Evolutionary conservation across 129 eudicot species (phyloP), one percentile per base, ranked within the genome.

Genomic region (Chrysanthemum makinoi): DNA sequence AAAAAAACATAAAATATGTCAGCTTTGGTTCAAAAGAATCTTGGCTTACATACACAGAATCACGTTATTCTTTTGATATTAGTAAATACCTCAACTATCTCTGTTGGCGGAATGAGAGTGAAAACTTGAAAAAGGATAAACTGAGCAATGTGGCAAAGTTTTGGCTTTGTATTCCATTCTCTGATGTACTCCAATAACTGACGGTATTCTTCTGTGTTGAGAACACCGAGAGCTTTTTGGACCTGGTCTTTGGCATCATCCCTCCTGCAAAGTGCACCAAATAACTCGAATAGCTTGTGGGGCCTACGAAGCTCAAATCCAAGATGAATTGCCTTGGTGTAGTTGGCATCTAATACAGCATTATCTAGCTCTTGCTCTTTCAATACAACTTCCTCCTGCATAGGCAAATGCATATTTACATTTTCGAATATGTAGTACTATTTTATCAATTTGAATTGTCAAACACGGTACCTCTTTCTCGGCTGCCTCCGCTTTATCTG

Each of bases 161-260:
- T 90, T 15, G 97, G 96, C 74, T 89, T 94, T 15, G 96, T 84
- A 47, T 94, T 94, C 99, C 99, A 94, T 75, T 90, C 99, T 68
- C 99, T 74, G 51, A 94, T 65, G 79, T 87, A 94, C 76, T 94
- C 96, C 76, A 94, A 70, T 74, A 94, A 85, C 26, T 61, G 73
- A 28, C 61, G 83, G 61, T 79, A 70, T 35, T 94, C 89, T 55
- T 90, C 96, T 60, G 79, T 84, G 73, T 82, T 85, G 69, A 94
- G 83, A 70, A 71, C 85, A 16, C 66, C 52, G 30, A 94, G 85
- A 73, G 96, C 91, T 66, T 81, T 80, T 33, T 73, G 84, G 24
- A 94, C 75, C 66, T 80, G 80, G 65, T 69, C 81, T 50, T 79
- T 81, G 1, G 94, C 86, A 64, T 84, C 85, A 52, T 66, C 79